Base-by-base conservation (phyloP, 805 yeast genomes). In the Priceomyces fermenticarens region DNA sequence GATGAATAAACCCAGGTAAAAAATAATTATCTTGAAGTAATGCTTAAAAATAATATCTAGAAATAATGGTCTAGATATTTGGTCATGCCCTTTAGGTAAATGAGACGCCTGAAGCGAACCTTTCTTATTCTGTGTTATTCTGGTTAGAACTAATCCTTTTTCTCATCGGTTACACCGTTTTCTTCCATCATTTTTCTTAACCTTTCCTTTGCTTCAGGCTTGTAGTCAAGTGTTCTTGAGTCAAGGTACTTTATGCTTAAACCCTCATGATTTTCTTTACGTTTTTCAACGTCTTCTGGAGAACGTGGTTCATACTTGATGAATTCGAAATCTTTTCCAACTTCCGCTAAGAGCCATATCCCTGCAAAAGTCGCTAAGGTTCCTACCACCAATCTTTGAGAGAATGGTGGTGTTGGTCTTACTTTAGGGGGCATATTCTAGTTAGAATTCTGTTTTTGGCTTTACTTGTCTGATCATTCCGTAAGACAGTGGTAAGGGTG, bases 161-260 rank as follows among this genome's bases (percentile, higher is more conserved):
- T 20, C 8, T 20, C 25, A 20, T 20, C 25, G 8, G 34, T 30
- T 28, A 34, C 20, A 20, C 47, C 42, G 16, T 51, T 45, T 38
- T 57, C 58, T 33, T 57, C 58, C 11, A 60, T 38, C 13, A 51
- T 36, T 45, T 49, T 53, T 36, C 41, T 43, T 35, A 67, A 51
- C 35, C 67, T 46, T 42, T 57, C 64, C 47, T 68, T 65, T 4
- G 73, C 75, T 40, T 70, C 74, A 0, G 73, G 72, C 1, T 67
- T 70, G 41, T 65, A 68, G 10, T 69, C 69, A 53, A 70, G 57
- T 1, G 73, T 66, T 23, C 68, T 45, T 4, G 64, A 48, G 10
- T 69, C 72, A 35, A 57, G 48, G 4, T 60, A 55, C 26, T 47
- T 59, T 49, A 70, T 59, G 17, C 46, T 34, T 27, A 65, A 37